Evolutionary conservation across 805 yeast species (phyloP).

Genomic region (Hanseniaspora pseudoguilliermondii): DNA sequence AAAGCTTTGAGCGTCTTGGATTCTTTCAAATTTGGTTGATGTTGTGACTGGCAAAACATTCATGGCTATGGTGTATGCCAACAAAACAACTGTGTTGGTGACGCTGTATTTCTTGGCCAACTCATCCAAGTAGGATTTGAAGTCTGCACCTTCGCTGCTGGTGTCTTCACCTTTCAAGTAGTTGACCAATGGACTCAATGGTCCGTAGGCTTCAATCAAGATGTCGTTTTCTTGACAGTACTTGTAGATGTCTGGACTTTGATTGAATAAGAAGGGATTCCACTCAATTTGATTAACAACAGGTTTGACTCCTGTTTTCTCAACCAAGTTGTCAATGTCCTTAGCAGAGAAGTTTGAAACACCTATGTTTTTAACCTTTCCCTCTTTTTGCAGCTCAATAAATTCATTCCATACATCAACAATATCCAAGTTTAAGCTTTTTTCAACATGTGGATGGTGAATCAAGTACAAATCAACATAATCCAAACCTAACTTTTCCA

Average conservation of each 20-base stretch:
- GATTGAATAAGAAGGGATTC: slow-evolving; percentile 55
- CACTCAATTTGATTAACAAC: slow-evolving; percentile 53
- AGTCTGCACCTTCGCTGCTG: slow-evolving; percentile 13
- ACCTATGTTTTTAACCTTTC: slow-evolving; percentile 45
- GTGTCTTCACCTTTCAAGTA: slow-evolving; percentile 2
- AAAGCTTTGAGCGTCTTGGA: slow-evolving; percentile 43
- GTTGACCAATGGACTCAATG: slow-evolving; percentile 43
- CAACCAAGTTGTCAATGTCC: slow-evolving; percentile 34
- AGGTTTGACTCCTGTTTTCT: slow-evolving; percentile 34
- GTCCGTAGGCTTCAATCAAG: slow-evolving; percentile 52
- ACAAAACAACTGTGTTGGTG: slow-evolving; percentile 49
- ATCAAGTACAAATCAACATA: slow-evolving; percentile 43
- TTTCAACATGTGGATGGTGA: slow-evolving; percentile 32
- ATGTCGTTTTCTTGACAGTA: slow-evolving; percentile 40
- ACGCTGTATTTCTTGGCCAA: slow-evolving; percentile 46
- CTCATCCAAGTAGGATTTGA: slow-evolving; percentile 30
- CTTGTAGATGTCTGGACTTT: slow-evolving; percentile 42
- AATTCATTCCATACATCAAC: slow-evolving; percentile 41
- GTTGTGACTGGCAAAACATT: slow-evolving; percentile 68
- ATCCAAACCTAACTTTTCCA: slow-evolving; percentile 31
- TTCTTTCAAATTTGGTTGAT: slow-evolving; percentile 44
- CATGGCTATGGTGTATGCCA: slow-evolving; percentile 56
- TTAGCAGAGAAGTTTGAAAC: slow-evolving; percentile 46
- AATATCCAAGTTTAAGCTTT: slow-evolving; percentile 21
- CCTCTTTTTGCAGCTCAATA: slow-evolving; percentile 39